Conservation (phyloP, 2,329 filamentous ascomycete genomes). For the Thielaviopsis euricoi region DNA sequence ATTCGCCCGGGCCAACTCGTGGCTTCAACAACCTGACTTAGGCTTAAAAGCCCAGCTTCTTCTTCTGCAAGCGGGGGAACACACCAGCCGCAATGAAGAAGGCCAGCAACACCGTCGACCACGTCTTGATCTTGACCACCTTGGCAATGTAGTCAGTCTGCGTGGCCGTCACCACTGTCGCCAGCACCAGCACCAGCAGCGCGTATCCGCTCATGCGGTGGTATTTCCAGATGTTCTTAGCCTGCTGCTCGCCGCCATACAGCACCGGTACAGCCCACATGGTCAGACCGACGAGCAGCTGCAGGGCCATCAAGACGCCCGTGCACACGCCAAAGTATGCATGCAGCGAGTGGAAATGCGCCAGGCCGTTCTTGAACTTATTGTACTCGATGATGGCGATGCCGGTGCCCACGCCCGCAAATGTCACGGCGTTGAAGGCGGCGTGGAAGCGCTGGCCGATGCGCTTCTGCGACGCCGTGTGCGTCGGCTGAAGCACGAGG, state of each 20-base stretch:
- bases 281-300: constrained; percentile 65
- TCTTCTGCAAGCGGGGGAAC: constrained; percentile 61
- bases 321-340: constrained; percentile 68
- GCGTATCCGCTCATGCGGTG: constrained; percentile 67
- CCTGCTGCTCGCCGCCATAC: constrained; percentile 64
- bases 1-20: neutral
- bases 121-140: constrained; percentile 55
- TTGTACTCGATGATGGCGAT: constrained; percentile 65
- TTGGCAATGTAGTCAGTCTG: constrained; percentile 58
- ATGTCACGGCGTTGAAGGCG: constrained; percentile 47
- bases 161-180: constrained; percentile 58
- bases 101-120: constrained; percentile 53
- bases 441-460: constrained; percentile 47
- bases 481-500: constrained; percentile 75
- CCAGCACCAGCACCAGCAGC: constrained; percentile 52
- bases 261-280: constrained; percentile 61
- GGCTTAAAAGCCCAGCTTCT: constrained; percentile 49
- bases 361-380: constrained; percentile 51
- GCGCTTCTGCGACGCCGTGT: constrained; percentile 57
- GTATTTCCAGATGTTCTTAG: constrained; percentile 79
- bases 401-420: constrained; percentile 45
- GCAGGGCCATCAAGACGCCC: constrained; percentile 51
- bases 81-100: constrained; percentile 55
- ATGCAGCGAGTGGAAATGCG: constrained; percentile 68
- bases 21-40: neutral